Conservation (phyloP, 2,329 filamentous ascomycete genomes). For the Cryoendolithus antarcticus region DNA sequence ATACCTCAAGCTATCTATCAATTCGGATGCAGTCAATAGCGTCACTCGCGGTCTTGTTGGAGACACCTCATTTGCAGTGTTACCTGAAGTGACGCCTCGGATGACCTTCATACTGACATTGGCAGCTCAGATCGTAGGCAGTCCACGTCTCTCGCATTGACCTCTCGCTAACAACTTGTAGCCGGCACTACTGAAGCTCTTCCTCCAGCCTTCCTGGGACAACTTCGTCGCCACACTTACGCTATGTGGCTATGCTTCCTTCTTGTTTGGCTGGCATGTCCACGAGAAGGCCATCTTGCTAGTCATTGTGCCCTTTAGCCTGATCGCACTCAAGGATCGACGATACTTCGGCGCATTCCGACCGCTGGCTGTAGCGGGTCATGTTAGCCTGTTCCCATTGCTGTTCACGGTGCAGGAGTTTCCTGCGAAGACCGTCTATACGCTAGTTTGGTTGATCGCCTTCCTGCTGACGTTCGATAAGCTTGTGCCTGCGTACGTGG, state of each 20-base stretch:
- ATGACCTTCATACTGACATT: constrained; percentile 75
- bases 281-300: constrained; percentile 95
- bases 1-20: constrained; percentile 60
- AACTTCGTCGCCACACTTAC: constrained; percentile 82
- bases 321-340: constrained; percentile 80
- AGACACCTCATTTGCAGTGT: constrained; percentile 83
- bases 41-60: constrained; percentile 88
- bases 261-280: constrained; percentile 96
- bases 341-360: constrained; percentile 85
- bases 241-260: constrained; percentile 88
- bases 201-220: constrained; percentile 70
- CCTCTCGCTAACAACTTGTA: constrained; percentile 17
- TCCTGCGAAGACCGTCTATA: constrained; percentile 86
- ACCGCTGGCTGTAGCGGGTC: constrained; percentile 80
- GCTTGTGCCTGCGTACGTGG: constrained; percentile 60
- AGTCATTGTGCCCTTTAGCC: constrained; percentile 87
- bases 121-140: constrained; percentile 57
- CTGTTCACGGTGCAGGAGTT: constrained; percentile 89
- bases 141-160: not conserved
- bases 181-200: constrained; percentile 70
- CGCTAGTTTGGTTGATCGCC: constrained; percentile 76
- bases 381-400: constrained; percentile 89
- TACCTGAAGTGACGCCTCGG: constrained; percentile 72
- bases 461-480: constrained; percentile 81
- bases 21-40: constrained; percentile 65